phyloP scores from a whole-genome alignment of 495 filamentous ascomycete genomes.

The Neurospora tetraspora region DNA sequence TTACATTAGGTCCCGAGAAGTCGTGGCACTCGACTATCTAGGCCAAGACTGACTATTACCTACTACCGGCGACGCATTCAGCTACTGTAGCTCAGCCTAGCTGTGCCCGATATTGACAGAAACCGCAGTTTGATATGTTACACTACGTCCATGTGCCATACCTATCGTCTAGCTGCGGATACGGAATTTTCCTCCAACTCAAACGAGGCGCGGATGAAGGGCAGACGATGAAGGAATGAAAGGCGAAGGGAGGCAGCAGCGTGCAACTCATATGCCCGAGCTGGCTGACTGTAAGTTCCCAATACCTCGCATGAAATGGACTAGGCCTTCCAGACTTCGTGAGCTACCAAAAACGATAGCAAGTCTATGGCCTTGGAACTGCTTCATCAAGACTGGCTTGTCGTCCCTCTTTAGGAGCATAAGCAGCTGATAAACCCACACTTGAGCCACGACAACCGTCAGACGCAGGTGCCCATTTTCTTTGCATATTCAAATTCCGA shows the following conservation, averaged over 20 bases:
- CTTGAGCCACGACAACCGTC: not conserved
- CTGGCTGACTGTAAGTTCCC: not conserved
- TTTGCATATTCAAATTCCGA: not conserved
- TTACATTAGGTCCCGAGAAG: not conserved
- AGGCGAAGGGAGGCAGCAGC: not conserved
- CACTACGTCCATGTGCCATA: not conserved
- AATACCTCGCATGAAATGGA: not conserved
- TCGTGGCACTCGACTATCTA: not conserved
- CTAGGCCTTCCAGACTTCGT: too few species aligned
- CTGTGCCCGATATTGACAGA: not conserved
- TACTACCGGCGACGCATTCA: not conserved
- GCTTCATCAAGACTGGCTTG: not conserved
- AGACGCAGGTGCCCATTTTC: not conserved
- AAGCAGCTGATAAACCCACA: not conserved
- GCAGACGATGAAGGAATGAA: not conserved
- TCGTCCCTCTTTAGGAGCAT: not conserved
- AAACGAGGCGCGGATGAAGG: not conserved
- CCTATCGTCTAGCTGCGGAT: not conserved
- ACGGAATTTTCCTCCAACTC: not conserved
- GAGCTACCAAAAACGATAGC: fast-evolving
- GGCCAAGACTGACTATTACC: not conserved
- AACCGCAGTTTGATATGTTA: not conserved
- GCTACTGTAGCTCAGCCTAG: not conserved
- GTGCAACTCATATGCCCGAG: not conserved
- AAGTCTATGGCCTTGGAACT: not conserved